Evolutionary conservation across 2,329 filamentous ascomycete species (phyloP).

Genomic region (Nannizziopsis arthrosporioides): DNA sequence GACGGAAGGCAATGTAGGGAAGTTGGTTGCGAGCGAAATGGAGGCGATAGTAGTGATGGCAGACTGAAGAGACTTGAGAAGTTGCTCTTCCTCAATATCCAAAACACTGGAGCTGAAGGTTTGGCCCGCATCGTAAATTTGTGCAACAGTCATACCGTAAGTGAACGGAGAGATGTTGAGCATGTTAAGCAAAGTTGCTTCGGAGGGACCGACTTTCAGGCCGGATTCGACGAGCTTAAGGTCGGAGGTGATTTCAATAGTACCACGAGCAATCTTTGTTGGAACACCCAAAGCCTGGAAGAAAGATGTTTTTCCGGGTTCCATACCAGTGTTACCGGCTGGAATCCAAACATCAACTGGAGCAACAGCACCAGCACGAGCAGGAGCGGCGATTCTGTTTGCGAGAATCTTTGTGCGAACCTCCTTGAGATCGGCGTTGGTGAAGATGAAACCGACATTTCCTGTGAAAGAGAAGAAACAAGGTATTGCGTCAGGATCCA

Average conservation of each 20-base stretch:
- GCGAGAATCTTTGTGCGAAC: slow-evolving; percentile 86
- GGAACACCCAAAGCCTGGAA: slow-evolving; percentile 99
- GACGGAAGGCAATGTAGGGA: slow-evolving; percentile 90
- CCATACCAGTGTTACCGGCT: slow-evolving; percentile 99
- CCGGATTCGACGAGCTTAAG: slow-evolving; percentile 93
- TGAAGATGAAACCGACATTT: slow-evolving; percentile 99
- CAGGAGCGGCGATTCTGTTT: slow-evolving; percentile 96
- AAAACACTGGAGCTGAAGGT: slow-evolving; percentile 74
- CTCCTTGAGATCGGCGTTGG: slow-evolving; percentile 86
- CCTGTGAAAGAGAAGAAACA: slow-evolving; percentile 41
- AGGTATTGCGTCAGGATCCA: background rate
- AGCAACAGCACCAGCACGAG: slow-evolving; percentile 93
- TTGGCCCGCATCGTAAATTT: slow-evolving; percentile 98
- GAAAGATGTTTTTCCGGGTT: slow-evolving; percentile 99
- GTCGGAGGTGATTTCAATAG: slow-evolving; percentile 98
- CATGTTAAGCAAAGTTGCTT: slow-evolving; percentile 99
- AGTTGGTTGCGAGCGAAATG: slow-evolving; percentile 85
- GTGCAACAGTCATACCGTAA: slow-evolving; percentile 90
- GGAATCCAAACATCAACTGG: slow-evolving; percentile 89
- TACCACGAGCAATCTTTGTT: slow-evolving; percentile 99
- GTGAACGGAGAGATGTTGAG: slow-evolving; percentile 99
- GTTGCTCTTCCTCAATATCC: slow-evolving; percentile 89
- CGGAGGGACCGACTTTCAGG: slow-evolving; percentile 92
- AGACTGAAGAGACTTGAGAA: slow-evolving; percentile 67
- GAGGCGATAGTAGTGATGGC: slow-evolving; percentile 79